Conservation (phyloP, 2,329 filamentous ascomycete species). For the Sporothrix inflata region DNA sequence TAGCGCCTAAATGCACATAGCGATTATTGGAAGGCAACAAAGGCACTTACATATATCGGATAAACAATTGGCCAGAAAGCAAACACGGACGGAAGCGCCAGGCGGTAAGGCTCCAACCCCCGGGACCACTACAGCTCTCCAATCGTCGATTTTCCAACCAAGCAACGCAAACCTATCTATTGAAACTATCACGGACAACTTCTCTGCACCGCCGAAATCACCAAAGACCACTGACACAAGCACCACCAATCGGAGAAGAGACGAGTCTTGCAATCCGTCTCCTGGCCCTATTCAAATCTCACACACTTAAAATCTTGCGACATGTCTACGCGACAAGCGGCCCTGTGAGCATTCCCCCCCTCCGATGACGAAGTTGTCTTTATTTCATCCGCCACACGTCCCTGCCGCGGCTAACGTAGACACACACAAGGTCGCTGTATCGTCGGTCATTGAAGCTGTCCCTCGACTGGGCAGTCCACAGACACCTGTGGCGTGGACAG, state of each 20-base stretch:
- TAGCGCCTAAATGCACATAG: too few species aligned
- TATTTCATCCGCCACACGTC: background rate
- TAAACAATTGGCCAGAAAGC: slow-evolving; percentile 23
- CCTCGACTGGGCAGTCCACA: slow-evolving; percentile 92
- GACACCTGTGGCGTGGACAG: slow-evolving; percentile 92
- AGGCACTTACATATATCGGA: slow-evolving; percentile 11
- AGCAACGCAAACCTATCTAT: too few species aligned
- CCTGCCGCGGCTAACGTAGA: background rate
- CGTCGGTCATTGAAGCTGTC: slow-evolving; percentile 90
- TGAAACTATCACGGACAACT: too few species aligned
- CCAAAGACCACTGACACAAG: background rate
- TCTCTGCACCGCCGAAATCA: background rate
- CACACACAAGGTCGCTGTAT: slow-evolving; percentile 69
- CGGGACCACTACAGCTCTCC: too few species aligned
- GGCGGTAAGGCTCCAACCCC: slow-evolving; percentile 25
- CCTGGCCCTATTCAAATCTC: too few species aligned
- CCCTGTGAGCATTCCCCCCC: slow-evolving; percentile 52
- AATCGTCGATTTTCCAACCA: too few species aligned
- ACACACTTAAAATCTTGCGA: background rate
- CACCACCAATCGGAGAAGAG: background rate
- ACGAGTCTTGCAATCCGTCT: too few species aligned
- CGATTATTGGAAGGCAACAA: background rate
- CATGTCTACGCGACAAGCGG: slow-evolving; percentile 55
- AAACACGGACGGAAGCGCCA: background rate
- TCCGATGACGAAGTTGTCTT: background rate